A percentile compares a stretch with the other conserved stretches of the same genome.
Conservation (phyloP, 495 filamentous ascomycete genomes). For the Sordaria brevicollis region DNA sequence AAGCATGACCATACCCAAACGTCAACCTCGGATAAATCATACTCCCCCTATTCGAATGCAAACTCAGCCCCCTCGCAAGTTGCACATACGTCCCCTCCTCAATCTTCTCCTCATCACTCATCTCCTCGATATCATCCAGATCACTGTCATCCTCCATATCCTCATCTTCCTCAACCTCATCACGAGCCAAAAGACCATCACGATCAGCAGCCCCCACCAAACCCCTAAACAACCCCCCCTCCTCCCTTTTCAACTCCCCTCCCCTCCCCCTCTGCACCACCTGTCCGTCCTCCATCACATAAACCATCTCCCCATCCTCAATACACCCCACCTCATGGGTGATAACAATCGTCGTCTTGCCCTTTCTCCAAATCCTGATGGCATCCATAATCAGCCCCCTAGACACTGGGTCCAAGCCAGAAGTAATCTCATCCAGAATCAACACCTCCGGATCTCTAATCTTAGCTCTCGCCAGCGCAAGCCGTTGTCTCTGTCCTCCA, state of each 20-base stretch:
- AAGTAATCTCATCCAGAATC: conserved; percentile 83
- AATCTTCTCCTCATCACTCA: neutral
- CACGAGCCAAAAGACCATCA: neutral
- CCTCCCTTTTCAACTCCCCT: conserved; percentile 22
- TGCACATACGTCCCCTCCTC: conserved; percentile 5
- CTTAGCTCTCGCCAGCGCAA: conserved; percentile 64
- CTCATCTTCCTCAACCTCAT: neutral
- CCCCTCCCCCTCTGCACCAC: conserved; percentile 58
- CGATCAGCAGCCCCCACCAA: conserved; percentile 18
- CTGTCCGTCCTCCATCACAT: conserved; percentile 62
- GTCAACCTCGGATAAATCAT: neutral
- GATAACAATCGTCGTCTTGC: conserved; percentile 82
- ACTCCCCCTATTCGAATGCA: neutral
- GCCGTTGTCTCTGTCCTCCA: conserved; percentile 73
- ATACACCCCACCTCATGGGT: conserved; percentile 88
- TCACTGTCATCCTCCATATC: neutral
- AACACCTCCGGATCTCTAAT: conserved; percentile 73
- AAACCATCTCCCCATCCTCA: conserved; percentile 61
- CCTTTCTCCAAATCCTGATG: conserved; percentile 62
- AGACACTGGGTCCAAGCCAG: conserved; percentile 64
- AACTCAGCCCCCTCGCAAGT: conserved; percentile 6
- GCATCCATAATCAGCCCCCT: conserved; percentile 59
- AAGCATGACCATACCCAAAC: neutral
- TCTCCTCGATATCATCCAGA: neutral
- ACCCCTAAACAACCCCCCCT: conserved; percentile 20